Evolutionary conservation across 164 flowering plant species (phyloP), one percentile per base, ranked within the genome.

Genomic region (Dillenia suffruticosa): DNA sequence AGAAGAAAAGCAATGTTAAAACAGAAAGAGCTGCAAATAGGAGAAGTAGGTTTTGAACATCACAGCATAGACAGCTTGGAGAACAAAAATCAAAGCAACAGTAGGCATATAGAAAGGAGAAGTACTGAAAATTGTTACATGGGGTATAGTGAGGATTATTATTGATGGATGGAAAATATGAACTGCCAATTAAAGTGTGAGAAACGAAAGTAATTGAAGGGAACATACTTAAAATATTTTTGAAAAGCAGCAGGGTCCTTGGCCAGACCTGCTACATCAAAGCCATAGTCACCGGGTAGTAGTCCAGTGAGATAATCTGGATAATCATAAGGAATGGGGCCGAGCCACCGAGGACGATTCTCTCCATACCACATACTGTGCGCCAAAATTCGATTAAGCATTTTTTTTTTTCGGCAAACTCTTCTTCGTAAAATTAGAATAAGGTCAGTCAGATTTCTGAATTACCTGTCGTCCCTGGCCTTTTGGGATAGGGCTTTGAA

Each of bases 281-380:
- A 94, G 58, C 97, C 99, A 79, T 94, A 94, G 70, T 94, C 99
- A 44, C 96, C 99, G n/a, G 99, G 99, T 9, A 86, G 75, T 65
- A 91, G 87, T 54, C 99, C 99, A 46, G 74, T 82, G 52, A 94
- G 96, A 82, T 94, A 67, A 45, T 71, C 46, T 54, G 99, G 99
- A 70, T 94, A 94, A 8, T 84, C 77, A 67, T 76, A 94, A 11
- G 92, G 83, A 54, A 94, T 76, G 55, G 97, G 97, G 65, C 99
- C 99, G 72, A 94, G 96, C 99, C 99, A 94, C 16, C 89, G 89
- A 49, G 99, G 97, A 48, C 97, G 91, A 22, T 83, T 79, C 53
- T 86, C 87, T 68, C 99, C 99, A 71, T 91, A 91, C 99, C 96
- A 94, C 40, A 75, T 63, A 67, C 98, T 89, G 83, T 49, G 64